Evolutionary conservation across 2,329 filamentous ascomycete genomes (phyloP), one percentile per base, ranked within the genome.

Genomic region (Herpotrichia juniperi): DNA sequence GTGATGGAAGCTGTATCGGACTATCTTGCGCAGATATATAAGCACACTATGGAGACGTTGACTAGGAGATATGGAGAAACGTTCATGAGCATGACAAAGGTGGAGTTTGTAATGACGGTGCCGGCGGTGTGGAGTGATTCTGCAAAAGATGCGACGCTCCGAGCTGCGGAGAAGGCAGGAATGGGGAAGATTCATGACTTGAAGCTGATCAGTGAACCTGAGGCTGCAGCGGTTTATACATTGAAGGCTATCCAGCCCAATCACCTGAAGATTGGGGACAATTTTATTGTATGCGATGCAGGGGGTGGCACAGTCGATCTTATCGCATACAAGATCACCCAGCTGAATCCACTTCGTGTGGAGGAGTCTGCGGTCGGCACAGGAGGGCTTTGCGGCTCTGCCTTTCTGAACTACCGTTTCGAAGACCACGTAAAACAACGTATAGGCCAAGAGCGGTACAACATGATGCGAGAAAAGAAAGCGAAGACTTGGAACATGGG

Each of bases 61-160:
- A 88, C 84, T 1, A 79, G 87, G 54, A 79, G 89, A 42, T 93
- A 92, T 66, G 90, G 90, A 62, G 87, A 89, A 73, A 86, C 85
- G 0, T 93, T 93, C 64, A 90, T 93, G 85, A 82, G 83, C 6
- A 85, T 83, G 7, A 92, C 89, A 4, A 86, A 86, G 62, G 86
- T 91, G 32, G 86, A 93, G 56, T 93, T 90, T 62, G 88, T 93
- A 43, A 79, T 94, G 49, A 93, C 90, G 1, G 68, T 71, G 10
- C 90, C 90, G 7, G 90, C 90, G 7, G 89, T 93, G 7, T 94
- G 90, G 90, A 90, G 86, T 21, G 90, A 94, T 69, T 84, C 88
- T 0, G 90, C 90, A n/a, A 93, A 93, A 76, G 90, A 91, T 70
- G 89, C 89, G 5, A 93, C 90, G 2, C 74, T 92, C 43, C 84